Conservation (phyloP, 257 asterid species). For the Cinchona pubescens region DNA sequence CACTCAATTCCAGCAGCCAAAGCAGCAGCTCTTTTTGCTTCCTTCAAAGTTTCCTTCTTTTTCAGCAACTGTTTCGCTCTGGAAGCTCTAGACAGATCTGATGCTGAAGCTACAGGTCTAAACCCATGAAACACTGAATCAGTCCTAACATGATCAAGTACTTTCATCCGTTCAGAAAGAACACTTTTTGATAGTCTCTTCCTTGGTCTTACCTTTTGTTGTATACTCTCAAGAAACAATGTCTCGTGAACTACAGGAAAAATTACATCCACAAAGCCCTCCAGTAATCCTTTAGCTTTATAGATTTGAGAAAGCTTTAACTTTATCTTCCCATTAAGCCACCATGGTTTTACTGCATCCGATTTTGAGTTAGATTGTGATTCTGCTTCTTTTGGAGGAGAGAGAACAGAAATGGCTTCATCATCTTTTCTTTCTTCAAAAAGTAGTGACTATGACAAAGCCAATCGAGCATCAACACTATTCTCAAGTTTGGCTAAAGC, state of each 20-base stretch:
- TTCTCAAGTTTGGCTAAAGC: conserved; percentile 55
- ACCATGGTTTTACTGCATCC: conserved; percentile 50
- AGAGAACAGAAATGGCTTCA: conserved; percentile 82
- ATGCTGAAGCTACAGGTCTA: conserved; percentile 70
- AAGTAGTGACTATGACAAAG: conserved; percentile 65
- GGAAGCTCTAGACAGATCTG: conserved; percentile 68
- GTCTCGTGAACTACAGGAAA: conserved; percentile 74
- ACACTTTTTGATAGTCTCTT: conserved; percentile 55
- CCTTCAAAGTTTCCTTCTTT: too few species aligned
- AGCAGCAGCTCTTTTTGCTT: conserved; percentile 66
- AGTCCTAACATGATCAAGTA: conserved; percentile 52
- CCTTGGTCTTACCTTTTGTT: conserved; percentile 52
- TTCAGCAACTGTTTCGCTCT: conserved; percentile 66
- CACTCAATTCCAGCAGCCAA: conserved; percentile 82
- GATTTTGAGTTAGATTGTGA: conserved; percentile 29
- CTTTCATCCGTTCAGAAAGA: conserved; percentile 68
- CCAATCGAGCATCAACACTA: conserved; percentile 68
- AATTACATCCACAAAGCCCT: conserved; percentile 60
- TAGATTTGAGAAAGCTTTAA: conserved; percentile 72
- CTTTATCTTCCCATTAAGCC: conserved; percentile 73
- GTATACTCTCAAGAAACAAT: conserved; percentile 50
- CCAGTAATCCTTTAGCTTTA: conserved; percentile 60
- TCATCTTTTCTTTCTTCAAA: conserved; percentile 73
- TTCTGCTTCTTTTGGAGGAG: conserved; percentile 63
- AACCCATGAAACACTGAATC: conserved; percentile 66